Percentiles rank a stretch among this genome's conserved stretches.
These are phyloP conservation scores for Plantago rigida DNA, from an alignment of 305 asterid genomes.

Conservation along the genomic window DNA sequence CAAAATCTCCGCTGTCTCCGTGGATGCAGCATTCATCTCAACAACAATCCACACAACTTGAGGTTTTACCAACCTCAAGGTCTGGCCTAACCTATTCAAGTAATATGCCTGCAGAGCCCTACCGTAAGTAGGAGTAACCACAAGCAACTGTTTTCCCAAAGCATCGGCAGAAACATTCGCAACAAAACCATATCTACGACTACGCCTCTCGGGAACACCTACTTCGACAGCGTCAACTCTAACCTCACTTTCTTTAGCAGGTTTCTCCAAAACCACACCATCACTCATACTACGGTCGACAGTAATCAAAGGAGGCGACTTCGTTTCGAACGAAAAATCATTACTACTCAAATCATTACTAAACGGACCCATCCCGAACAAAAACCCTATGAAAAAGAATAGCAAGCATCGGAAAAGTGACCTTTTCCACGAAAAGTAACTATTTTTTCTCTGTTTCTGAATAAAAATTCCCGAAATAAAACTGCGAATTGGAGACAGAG, in stretches of 20 bases:
- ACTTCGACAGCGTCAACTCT: slow-evolving; percentile 21
- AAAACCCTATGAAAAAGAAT: slow-evolving; percentile 64
- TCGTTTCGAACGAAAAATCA: slow-evolving; percentile 40
- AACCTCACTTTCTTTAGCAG: slow-evolving; percentile 26
- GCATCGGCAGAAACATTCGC: background rate
- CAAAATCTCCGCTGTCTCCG: slow-evolving; percentile 75
- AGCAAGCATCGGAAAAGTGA: slow-evolving; percentile 51
- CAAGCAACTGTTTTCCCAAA: slow-evolving; percentile 43
- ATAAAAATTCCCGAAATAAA: slow-evolving; percentile 36
- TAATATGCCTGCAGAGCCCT: slow-evolving; percentile 74
- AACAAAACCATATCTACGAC: too few relatives aligned
- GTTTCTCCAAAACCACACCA: slow-evolving; percentile 20
- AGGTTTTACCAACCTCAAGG: slow-evolving; percentile 60
- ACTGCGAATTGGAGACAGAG: slow-evolving; percentile 47
- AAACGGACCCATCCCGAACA: slow-evolving; percentile 76
- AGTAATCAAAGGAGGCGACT: slow-evolving; percentile 19
- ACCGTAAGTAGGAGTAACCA: slow-evolving; percentile 81
- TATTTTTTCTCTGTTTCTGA: slow-evolving; percentile 43
- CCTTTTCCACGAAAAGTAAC: slow-evolving; percentile 45
- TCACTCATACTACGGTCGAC: slow-evolving; percentile 2
- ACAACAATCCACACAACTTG: slow-evolving; percentile 93
- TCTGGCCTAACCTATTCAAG: slow-evolving; percentile 83
- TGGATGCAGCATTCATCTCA: slow-evolving; percentile 64
- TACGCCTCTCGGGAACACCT: slow-evolving; percentile 26
- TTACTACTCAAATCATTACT: slow-evolving; percentile 33